Evolutionary conservation across 495 filamentous ascomycete species (phyloP).

Genomic region (Xylaria castorea): DNA sequence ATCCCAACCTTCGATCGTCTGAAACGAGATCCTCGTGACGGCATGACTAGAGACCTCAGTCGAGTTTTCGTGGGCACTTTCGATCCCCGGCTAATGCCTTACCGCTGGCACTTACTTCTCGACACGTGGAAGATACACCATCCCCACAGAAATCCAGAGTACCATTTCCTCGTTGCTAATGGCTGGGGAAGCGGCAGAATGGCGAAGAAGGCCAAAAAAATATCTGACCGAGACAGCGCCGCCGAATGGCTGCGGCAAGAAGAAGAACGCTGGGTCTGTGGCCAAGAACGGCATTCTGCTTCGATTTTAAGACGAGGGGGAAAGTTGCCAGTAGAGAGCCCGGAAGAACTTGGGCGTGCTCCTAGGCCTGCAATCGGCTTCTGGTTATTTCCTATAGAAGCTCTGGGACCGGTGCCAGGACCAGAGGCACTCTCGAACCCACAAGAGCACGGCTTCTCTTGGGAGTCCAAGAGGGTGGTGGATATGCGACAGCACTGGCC

Average conservation of each 20-base stretch:
- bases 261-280: background rate
- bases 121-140: background rate
- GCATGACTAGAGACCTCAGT: constrained; percentile 8
- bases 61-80: constrained; percentile 19
- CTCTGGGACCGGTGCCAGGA: background rate
- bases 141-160: background rate
- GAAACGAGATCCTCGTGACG: constrained; percentile 11
- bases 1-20: constrained; percentile 14
- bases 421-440: background rate
- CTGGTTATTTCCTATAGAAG: constrained; percentile 20
- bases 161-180: constrained; percentile 3
- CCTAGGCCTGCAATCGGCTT: constrained; percentile 19
- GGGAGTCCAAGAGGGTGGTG: constrained; percentile 2
- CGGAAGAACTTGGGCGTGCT: constrained; percentile 13
- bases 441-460: background rate
- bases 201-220: background rate
- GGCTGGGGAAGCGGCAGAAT: background rate
- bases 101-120: background rate
- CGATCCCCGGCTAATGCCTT: constrained; percentile 6
- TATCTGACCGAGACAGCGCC: constrained; percentile 2
- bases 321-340: constrained; percentile 7
- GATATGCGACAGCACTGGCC: constrained; percentile 21
- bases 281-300: background rate
- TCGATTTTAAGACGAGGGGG: constrained; percentile 11
- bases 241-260: constrained; percentile 8